phyloP scores from a whole-genome alignment of 2,329 filamentous ascomycete genomes.

The Aspergillus oerlinghausenensis region DNA sequence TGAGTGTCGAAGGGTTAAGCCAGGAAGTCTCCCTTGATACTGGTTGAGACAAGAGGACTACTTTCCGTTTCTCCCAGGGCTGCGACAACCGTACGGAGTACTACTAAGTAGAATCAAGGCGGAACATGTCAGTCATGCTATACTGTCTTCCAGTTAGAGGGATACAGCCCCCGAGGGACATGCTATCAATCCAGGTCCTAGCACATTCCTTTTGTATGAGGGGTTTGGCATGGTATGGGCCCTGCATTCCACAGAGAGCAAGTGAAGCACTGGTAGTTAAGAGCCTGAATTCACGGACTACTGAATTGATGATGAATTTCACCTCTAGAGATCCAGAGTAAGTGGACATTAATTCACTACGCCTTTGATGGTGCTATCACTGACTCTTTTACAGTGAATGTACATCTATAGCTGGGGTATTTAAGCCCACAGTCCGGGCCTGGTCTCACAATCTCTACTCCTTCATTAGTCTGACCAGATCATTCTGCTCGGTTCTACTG shows the following conservation, averaged over 20 bases:
- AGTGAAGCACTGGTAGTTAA: background rate
- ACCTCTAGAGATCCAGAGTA: background rate
- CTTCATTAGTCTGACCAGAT: background rate
- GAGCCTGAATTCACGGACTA: background rate
- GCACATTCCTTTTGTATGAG: conserved; percentile 2
- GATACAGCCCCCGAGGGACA: background rate
- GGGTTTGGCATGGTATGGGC: conserved; percentile 13
- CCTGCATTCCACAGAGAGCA: conserved; percentile 17
- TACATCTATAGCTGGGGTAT: background rate
- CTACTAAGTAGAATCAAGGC: background rate
- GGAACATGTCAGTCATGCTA: background rate
- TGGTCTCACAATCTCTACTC: background rate
- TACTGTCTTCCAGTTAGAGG: background rate
- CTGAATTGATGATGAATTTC: background rate
- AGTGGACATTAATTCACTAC: background rate
- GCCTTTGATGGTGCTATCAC: background rate
- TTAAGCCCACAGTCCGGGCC: background rate
- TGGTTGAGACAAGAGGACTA: background rate
- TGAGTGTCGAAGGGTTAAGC: background rate
- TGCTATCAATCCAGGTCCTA: background rate
- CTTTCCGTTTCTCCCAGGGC: no score
- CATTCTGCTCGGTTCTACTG: background rate
- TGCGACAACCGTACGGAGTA: background rate
- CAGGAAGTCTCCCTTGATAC: background rate
- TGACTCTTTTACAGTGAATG: background rate